Conservation (phyloP, 768 basidiomycete genomes). For the Naganishia kalamii region DNA sequence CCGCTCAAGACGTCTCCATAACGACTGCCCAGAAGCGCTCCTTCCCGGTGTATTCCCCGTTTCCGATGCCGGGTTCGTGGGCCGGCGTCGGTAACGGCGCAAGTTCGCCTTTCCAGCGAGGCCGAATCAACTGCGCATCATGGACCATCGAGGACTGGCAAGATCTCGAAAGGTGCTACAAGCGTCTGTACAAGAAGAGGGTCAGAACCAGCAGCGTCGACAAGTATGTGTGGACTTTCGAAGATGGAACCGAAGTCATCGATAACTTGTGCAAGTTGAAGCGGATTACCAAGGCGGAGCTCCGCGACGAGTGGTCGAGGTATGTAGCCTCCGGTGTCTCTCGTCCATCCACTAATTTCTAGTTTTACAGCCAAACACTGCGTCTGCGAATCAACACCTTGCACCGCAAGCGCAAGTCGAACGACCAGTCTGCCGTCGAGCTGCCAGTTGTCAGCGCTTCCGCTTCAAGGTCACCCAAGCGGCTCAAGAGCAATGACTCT, state of each 20-base stretch:
- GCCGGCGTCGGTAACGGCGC: not conserved
- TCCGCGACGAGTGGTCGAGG: conserved; percentile 5
- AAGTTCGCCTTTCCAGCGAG: not conserved
- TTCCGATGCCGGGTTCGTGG: conserved; percentile 11
- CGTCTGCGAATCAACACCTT: conserved; percentile 12
- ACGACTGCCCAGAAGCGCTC: not conserved
- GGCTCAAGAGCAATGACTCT: not conserved
- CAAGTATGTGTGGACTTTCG: not conserved
- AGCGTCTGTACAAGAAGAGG: not conserved
- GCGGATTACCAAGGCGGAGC: not conserved
- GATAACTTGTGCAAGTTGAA: not conserved
- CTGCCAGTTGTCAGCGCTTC: not conserved
- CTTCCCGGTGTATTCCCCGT: not conserved
- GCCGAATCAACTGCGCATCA: not conserved
- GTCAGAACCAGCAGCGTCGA: not conserved
- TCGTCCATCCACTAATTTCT: not conserved
- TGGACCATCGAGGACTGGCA: conserved; percentile 10
- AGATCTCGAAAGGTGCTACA: conserved; percentile 6
- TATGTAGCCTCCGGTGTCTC: not conserved
- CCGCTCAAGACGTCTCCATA: not conserved
- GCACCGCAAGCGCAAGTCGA: conserved; percentile 5
- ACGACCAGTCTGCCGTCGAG: not conserved
- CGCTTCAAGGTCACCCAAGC: not conserved
- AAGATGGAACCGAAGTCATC: not conserved
- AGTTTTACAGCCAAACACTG: not conserved